A percentile compares a stretch with the other conserved stretches of the same genome.
Evolutionary conservation across 331 rosid species (phyloP).

Genomic region (Prunus yedoensis): DNA sequence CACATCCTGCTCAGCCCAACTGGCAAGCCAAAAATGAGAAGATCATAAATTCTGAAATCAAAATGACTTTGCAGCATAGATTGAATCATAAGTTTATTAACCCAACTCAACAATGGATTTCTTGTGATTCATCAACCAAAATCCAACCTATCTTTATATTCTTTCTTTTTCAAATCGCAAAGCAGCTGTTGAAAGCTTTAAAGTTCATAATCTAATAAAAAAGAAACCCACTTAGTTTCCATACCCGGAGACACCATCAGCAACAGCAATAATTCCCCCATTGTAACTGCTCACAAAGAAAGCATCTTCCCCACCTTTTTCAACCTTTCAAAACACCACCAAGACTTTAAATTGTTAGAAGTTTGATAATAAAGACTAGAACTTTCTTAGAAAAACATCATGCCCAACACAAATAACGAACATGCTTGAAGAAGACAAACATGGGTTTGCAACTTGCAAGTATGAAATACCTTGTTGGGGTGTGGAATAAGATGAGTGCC

Average conservation of each 20-base stretch:
- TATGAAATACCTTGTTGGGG: slow-evolving; percentile 66
- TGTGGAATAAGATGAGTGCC: slow-evolving; percentile 89
- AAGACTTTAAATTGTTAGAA: slow-evolving; percentile 9
- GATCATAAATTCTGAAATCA: neutral
- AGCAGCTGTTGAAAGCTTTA: neutral
- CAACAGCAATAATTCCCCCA: slow-evolving; percentile 90
- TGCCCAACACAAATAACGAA: neutral
- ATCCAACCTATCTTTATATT: neutral
- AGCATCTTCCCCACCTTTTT: slow-evolving; percentile 95
- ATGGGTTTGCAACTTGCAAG: neutral
- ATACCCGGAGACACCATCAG: slow-evolving; percentile 99
- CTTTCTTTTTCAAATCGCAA: neutral
- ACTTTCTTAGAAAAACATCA: neutral
- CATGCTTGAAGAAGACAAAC: neutral
- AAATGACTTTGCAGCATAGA: neutral
- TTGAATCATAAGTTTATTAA: neutral
- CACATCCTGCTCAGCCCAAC: slow-evolving; percentile 91
- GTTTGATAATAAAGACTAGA: neutral
- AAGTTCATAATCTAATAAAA: slow-evolving; percentile 8
- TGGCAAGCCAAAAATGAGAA: slow-evolving; percentile 21
- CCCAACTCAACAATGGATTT: neutral
- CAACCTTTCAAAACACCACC: slow-evolving; percentile 56
- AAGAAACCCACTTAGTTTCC: slow-evolving; percentile 14
- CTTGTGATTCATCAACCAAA: neutral
- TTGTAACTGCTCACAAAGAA: slow-evolving; percentile 63